Conservation (phyloP, 192 early-diverging fungal species). For the Oehlia diaphana region DNA sequence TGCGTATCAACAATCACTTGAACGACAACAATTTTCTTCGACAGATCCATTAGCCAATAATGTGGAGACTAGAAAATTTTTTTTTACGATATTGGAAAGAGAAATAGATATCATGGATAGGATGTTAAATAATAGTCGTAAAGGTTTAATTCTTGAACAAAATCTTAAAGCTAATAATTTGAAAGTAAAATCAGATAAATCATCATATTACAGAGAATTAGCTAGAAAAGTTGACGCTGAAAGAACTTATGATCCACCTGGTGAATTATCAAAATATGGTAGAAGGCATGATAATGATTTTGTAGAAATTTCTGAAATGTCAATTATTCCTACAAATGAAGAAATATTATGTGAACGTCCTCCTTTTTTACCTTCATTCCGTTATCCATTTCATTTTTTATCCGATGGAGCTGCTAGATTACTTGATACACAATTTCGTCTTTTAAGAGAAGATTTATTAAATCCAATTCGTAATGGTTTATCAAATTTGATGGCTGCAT, state of each 20-base stretch:
- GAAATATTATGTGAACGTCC: slow-evolving; percentile 44
- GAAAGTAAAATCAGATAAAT: too few relatives aligned
- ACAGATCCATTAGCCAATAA: not conserved
- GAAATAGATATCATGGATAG: slow-evolving; percentile 5
- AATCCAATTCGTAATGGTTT: slow-evolving; percentile 46
- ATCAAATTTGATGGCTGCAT: slow-evolving; percentile 32
- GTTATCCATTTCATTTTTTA: slow-evolving; percentile 46
- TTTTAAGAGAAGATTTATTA: slow-evolving; percentile 61
- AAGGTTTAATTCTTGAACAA: too few relatives aligned
- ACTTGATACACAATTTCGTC: slow-evolving; percentile 59
- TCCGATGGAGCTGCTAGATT: slow-evolving; percentile 45
- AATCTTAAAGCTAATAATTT: too few relatives aligned
- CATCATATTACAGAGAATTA: too few relatives aligned
- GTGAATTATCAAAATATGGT: slow-evolving; percentile 37
- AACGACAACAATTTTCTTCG: slow-evolving; percentile 14
- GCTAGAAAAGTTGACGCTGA: not conserved
- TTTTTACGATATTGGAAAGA: slow-evolving; percentile 14
- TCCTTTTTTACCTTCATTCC: slow-evolving; percentile 51
- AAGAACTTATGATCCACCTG: slow-evolving; percentile 14
- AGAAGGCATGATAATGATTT: slow-evolving; percentile 59
- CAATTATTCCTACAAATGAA: slow-evolving; percentile 52
- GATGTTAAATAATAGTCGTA: not conserved
- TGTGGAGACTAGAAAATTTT: not conserved
- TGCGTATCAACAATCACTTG: not conserved
- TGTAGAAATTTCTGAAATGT: slow-evolving; percentile 43